Evolutionary conservation across 495 filamentous ascomycete genomes (phyloP).

Genomic region (Chaetomium tenue): DNA sequence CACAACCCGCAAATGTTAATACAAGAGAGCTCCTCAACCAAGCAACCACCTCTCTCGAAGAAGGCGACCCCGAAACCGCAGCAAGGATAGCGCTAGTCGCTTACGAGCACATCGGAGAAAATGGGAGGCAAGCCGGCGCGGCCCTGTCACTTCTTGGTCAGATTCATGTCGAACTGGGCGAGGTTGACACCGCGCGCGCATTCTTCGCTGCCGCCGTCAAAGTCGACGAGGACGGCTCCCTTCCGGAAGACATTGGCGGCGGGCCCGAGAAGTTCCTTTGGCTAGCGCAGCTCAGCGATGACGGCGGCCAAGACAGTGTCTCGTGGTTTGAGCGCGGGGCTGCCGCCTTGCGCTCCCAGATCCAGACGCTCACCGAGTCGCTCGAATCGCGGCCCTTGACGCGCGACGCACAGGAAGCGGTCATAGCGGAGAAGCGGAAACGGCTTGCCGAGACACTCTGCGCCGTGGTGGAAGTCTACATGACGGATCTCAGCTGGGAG

Average conservation of each 20-base stretch:
- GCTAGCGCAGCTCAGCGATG: conserved; percentile 87
- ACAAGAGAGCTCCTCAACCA: conserved; percentile 56
- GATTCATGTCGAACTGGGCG: conserved; percentile 80
- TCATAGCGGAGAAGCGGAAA: conserved; percentile 64
- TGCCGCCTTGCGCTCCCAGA: conserved; percentile 61
- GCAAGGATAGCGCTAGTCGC: conserved; percentile 63
- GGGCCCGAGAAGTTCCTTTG: conserved; percentile 95
- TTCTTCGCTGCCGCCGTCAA: conserved; percentile 68
- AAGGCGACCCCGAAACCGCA: conserved; percentile 66
- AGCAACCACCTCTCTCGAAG: conserved; percentile 67
- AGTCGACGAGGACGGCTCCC: conserved; percentile 70
- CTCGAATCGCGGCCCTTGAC: conserved; percentile 34
- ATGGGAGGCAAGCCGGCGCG: conserved; percentile 49
- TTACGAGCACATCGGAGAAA: conserved; percentile 47
- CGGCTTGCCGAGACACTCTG: conserved; percentile 86
- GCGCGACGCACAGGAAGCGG: conserved; percentile 44
- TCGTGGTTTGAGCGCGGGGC: conserved; percentile 85
- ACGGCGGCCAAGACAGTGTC: conserved; percentile 81
- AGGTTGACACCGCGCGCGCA: conserved; percentile 65
- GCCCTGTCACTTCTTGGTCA: conserved; percentile 79
- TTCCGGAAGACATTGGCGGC: conserved; percentile 60
- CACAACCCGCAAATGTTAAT: conserved; percentile 32
- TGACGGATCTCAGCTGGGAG: conserved; percentile 95
- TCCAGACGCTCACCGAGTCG: conserved; percentile 51
- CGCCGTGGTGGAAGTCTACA: conserved; percentile 89